Evolutionary conservation across 1,284 basidiomycete species (phyloP), one percentile per base, ranked within the genome.

Genomic region (Phellopilus nigrolimitatus): DNA sequence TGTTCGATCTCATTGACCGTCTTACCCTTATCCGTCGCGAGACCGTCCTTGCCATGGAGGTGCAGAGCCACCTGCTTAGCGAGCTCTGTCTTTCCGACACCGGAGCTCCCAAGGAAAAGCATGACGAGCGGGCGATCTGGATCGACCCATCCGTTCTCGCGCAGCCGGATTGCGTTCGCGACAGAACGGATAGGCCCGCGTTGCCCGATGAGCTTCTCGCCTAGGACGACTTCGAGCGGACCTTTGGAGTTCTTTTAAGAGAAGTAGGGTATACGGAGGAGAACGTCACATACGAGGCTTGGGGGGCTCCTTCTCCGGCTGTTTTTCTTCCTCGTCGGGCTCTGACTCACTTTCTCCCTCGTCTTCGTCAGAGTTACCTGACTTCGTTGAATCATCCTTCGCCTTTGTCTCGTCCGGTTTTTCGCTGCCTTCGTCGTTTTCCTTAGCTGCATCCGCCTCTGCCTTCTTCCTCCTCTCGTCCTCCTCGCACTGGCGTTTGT

Each of bases 71-170:
- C 34, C 37, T 53, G 45, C 30, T 53, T 53, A 25, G 45, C 51
- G 17, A 53, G 45, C 40, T 53, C 51, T 25, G 51, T 53, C 15
- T 53, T 53, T 2, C 45, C 51, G 15, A 53, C 51, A 15, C 51
- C 51, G 8, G 51, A 53, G 46, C 51, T 53, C 6, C 51, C 51
- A 15, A 53, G 46, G 28, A 53, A 53, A 22, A 53, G 51, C 44
- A 53, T 40, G 4, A 47, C 46, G 21, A 53, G 51, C 4, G 51
- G 51, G 17, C 51, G 24, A 22, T 53, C 51, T 5, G 51, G 51
- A 34, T 48, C 51, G 8, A 53, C 39, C 51, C 51, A 53, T 1
- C 38, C 45, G 27, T 39, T 48, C 27, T 53, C 38, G 3, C 51
- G 51, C 1, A 43, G 38, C n/a, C 51, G 45, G n/a, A 48, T 48